Conservation (phyloP, 2,329 filamentous ascomycete species). For the Aspergillus eucalypticola region DNA sequence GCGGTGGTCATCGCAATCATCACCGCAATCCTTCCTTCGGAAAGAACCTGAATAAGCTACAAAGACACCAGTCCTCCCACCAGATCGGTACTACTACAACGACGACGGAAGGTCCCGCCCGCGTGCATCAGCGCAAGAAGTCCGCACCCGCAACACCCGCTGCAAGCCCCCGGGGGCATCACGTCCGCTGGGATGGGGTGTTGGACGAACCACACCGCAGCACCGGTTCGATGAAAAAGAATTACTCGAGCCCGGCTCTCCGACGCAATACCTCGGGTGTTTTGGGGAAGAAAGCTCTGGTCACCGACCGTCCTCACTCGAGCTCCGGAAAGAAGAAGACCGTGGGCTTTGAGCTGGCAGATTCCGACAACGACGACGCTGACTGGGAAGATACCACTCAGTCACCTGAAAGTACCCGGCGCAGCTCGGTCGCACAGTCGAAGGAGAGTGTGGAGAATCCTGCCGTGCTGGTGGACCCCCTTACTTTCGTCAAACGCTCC, state of each 20-base stretch:
- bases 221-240: slow-evolving; percentile 46
- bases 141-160: slow-evolving; percentile 47
- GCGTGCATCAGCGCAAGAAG: slow-evolving; percentile 49
- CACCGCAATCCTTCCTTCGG: slow-evolving; percentile 45
- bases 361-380: slow-evolving; percentile 46
- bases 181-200: slow-evolving; percentile 47
- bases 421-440: slow-evolving; percentile 44
- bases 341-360: slow-evolving; percentile 50
- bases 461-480: slow-evolving; percentile 39
- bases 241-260: slow-evolving; percentile 46
- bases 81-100: slow-evolving; percentile 33
- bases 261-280: slow-evolving; percentile 40
- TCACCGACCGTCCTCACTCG: slow-evolving; percentile 35
- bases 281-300: slow-evolving; percentile 42
- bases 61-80: slow-evolving; percentile 34
- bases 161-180: slow-evolving; percentile 42
- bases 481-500: slow-evolving; percentile 44
- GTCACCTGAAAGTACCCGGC: slow-evolving; percentile 50
- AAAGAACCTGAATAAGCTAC: slow-evolving; percentile 48
- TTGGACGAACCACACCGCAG: slow-evolving; percentile 36
- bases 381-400: slow-evolving; percentile 53
- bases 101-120: slow-evolving; percentile 29
- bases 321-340: slow-evolving; percentile 46
- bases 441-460: slow-evolving; percentile 38
- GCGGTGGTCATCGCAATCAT: slow-evolving; percentile 38